Evolutionary conservation across 1,139 yeast species (phyloP), one percentile per base, ranked within the genome.

Genomic region (Debaryomycetaceae sp.): DNA sequence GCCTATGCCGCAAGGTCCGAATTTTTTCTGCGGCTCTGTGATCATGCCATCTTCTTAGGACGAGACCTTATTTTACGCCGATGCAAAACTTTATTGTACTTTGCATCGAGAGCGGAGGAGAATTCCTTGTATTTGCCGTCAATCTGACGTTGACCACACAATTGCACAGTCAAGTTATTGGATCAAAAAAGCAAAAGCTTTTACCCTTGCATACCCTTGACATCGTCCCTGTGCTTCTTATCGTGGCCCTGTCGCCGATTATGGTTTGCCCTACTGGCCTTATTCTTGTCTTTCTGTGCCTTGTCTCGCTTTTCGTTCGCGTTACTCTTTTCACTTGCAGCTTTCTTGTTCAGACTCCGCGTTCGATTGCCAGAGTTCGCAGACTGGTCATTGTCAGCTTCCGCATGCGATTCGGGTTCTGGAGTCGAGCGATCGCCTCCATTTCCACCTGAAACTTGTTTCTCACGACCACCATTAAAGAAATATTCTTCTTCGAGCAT

Each of bases 191-290:
- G n/a, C n/a, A n/a, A n/a, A n/a, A 18, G 20, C 8, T 18, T 18
- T 18, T 10, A 18, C 10, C 20, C 8, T 6, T 18, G 8, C 46
- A 48, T 39, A 10, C 53, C 53, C 5, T 36, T 35, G 14, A 44
- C 33, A 27, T 39, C 45, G 4, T 40, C 37, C 22, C 35, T 28
- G 3, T 46, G 36, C 38, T 78, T 78, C 41, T 64, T 73, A 36
- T 66, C 73, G 41, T 73, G 81, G 0, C 72, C 79, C 3, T 62
- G 38, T 41, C 76, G 77, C 34, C 87, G 56, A 45, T 71, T 75
- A 41, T 77, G 85, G 41, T 77, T 78, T 1, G 78, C 18, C 8
- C 26, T 11, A 5, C 18, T 13, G n/a, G 18, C 18, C 18, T 24
- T 24, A 7, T 24, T 7, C 18, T 15, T 13, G 10, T 24, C 26